phyloP scores from a whole-genome alignment of 177 flowering plant genomes.

The Vitis hybrid region DNA sequence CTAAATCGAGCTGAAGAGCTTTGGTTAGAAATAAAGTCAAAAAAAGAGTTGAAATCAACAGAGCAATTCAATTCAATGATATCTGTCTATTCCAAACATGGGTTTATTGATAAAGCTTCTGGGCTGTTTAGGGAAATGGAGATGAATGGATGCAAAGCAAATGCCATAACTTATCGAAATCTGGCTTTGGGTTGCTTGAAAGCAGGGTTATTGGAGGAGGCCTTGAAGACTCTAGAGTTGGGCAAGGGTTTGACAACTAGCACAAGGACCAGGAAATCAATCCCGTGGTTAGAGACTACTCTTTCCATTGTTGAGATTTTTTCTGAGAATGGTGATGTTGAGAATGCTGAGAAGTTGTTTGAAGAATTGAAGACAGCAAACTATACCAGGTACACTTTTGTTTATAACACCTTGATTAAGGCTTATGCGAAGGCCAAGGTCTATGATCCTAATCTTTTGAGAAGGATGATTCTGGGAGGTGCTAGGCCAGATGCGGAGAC shows the following conservation, averaged over 20 bases:
- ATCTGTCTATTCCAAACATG: conserved; percentile 73
- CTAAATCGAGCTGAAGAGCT: conserved; percentile 73
- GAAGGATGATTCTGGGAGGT: conserved; percentile 86
- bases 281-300: conserved; percentile 93
- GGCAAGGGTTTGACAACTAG: conserved; percentile 40
- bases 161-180: conserved; percentile 79
- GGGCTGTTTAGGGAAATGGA: conserved; percentile 66
- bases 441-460: conserved; percentile 70
- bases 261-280: conserved; percentile 53
- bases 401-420: conserved; percentile 74
- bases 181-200: conserved; percentile 86
- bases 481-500: conserved; percentile 93
- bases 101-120: conserved; percentile 62
- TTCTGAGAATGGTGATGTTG: conserved; percentile 81
- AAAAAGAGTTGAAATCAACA: conserved; percentile 49
- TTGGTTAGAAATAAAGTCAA: conserved; percentile 70
- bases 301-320: conserved; percentile 65
- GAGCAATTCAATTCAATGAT: conserved; percentile 84
- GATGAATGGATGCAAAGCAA: conserved; percentile 59
- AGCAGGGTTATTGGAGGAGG: conserved; percentile 59
- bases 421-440: conserved; percentile 83
- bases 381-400: conserved; percentile 78
- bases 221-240: conserved; percentile 62
- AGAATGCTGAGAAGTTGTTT: conserved; percentile 73
- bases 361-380: conserved; percentile 62